A percentile compares a stretch with the other conserved stretches of the same genome.
phyloP scores from a whole-genome alignment of 164 flowering plant genomes.

The Sextonia rubra region DNA sequence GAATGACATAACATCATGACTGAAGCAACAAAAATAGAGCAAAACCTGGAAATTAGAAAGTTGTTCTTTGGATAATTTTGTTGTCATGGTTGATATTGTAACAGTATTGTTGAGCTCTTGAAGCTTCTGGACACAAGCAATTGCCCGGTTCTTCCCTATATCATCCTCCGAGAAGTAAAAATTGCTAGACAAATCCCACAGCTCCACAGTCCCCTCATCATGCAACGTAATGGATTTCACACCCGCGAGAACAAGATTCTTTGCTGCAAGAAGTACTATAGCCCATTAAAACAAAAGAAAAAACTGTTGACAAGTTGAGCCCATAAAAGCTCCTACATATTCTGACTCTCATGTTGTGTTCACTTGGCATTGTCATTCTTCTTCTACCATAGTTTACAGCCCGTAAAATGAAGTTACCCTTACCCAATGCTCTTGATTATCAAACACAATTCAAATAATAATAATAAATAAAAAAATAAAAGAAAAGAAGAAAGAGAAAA shows the following conservation, averaged over 20 bases:
- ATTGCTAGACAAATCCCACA: slow-evolving; percentile 86
- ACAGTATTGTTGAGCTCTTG: slow-evolving; percentile 85
- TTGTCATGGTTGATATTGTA: slow-evolving; percentile 44
- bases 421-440: too few species aligned
- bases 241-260: slow-evolving; percentile 85
- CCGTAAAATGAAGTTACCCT: too few species aligned
- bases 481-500: too few species aligned
- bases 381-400: too few species aligned
- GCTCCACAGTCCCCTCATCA: slow-evolving; percentile 68
- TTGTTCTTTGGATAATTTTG: slow-evolving; percentile 47
- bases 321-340: too few species aligned
- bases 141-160: slow-evolving; percentile 74
- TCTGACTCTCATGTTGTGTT: too few species aligned
- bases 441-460: too few species aligned
- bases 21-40: background rate
- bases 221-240: slow-evolving; percentile 88
- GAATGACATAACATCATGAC: background rate
- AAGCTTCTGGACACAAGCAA: slow-evolving; percentile 72
- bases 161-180: slow-evolving; percentile 71
- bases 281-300: background rate
- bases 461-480: too few species aligned
- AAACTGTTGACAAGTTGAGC: background rate
- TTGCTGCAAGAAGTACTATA: slow-evolving; percentile 48
- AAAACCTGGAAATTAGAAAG: slow-evolving; percentile 72
- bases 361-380: too few species aligned